Base-by-base conservation (phyloP, 2,329 filamentous ascomycete species). In the Sporothrix phasma region DNA sequence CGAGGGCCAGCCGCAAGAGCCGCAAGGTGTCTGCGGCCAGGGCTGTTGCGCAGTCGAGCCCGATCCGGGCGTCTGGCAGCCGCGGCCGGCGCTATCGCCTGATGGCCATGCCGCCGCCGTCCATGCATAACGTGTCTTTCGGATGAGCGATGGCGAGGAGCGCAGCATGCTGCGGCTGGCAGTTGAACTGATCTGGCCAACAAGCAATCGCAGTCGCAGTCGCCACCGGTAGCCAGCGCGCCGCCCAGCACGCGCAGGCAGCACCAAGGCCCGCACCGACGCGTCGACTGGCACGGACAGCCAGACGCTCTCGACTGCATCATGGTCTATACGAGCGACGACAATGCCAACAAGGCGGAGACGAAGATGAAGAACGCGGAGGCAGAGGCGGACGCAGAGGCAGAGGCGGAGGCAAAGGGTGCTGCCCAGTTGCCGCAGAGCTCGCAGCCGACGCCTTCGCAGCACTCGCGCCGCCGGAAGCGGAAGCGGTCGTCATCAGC, bases 161-260 rank as follows among this genome's bases (percentile, higher is more conserved):
- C 75, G 73, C 39, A 79, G 79, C 67, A 75, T 82, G 69, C 72
- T 80, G 58, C 75, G 77, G 60, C 73, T 84, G 5, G 76, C 79
- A 3, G 76, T 78, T n/a, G 80, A 82, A 67, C 71, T 83, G 8
- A 82, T 67, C 29, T 29, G 47, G 41, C 26, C 37, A 60, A 61
- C 54, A 65, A 63, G 74, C 73, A 24, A 74, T 8, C 46, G 7
- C 64, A 53, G 29, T 26, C n/a, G 24, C 61, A 47, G 31, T 64
- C 53, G 4, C 64, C 66, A 2, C 60, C 65, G 17, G 51, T 22
- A 3, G 13, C 41, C 5, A 61, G 43, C 22, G 73, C 58, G 73
- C 73, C 65, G 69, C 73, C 13, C 69, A 70, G 37, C 68, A 29
- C 47, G 15, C 43, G 26, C 43, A 46, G n/a, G 37, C 39, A 19